Evolutionary conservation across 2,329 filamentous ascomycete genomes (phyloP), one percentile per base, ranked within the genome.

Genomic region (Colletotrichum filicis): DNA sequence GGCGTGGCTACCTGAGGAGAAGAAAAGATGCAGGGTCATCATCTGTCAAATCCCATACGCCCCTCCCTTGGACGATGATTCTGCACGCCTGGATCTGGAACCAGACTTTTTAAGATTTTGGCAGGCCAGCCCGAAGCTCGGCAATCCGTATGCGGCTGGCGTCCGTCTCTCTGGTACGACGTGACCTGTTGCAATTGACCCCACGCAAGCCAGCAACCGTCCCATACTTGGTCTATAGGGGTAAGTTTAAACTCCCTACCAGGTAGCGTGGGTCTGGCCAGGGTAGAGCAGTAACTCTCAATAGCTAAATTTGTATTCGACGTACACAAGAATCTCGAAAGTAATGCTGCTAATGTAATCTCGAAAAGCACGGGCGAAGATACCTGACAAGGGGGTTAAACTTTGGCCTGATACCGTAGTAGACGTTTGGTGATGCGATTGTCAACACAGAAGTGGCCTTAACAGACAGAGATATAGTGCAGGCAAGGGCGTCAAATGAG

Each of bases 61-160:
- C 42, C 42, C 57, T 22, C 56, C 42, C 56, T 37, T 42, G 32
- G 24, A 35, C 52, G 37, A 55, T 55, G 59, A 32, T 72, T 59
- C 37, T 53, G 32, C 69, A 63, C 56, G 32, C 42, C 59, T 55
- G 24, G 66, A 72, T 68, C 52, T 63, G 57, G 64, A 68, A 58
- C 42, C n/a, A 46, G 32, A 53, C 32, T 22, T n/a, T n/a, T 55
- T 63, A 53, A 56, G 66, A 69, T 69, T 69, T 64, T 68, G 66
- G 66, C 42, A 53, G 66, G 52, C 30, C 58, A 58, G 49, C 37
- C 35, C 57, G 24, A 68, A 61, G 63, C 56, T 71, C 65, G 64
- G 64, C 58, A 68, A 30, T 58, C 22, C 69, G 46, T 32, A 16
- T 60, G 56, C 32, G 32, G 57, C 35, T 60, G 56, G 24, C 28